Conservation (phyloP, 129 eudicot species). For the Smallanthus sonchifolius region DNA sequence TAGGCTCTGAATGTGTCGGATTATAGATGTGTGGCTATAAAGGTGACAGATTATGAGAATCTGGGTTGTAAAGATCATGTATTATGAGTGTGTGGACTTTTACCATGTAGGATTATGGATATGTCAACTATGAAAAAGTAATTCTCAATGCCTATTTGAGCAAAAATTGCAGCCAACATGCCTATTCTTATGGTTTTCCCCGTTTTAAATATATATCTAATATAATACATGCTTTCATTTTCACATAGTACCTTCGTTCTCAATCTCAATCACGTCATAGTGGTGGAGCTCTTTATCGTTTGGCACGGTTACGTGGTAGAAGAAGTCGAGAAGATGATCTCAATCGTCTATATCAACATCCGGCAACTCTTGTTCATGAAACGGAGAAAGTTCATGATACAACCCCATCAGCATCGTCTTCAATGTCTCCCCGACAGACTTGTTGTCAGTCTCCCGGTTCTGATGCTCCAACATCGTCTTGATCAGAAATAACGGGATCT, state of each 20-base stretch:
- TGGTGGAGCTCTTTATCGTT: conserved; percentile 18
- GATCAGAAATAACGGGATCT: conserved; percentile 52
- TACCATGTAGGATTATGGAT: too few species aligned
- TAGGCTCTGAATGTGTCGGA: too few species aligned
- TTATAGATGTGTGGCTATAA: too few species aligned
- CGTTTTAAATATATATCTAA: too few species aligned
- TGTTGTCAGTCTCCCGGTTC: background rate
- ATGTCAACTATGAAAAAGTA: too few species aligned
- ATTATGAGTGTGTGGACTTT: too few species aligned
- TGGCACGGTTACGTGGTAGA: conserved; percentile 47
- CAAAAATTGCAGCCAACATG: too few species aligned
- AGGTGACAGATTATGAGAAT: too few species aligned
- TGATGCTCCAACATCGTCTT: conserved; percentile 42
- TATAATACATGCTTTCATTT: too few species aligned
- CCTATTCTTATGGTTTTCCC: too few species aligned
- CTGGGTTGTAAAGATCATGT: too few species aligned
- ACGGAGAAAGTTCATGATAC: conserved; percentile 47
- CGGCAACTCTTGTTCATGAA: conserved; percentile 22
- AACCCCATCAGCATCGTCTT: conserved; percentile 37
- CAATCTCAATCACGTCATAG: conserved; percentile 24
- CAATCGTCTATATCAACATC: conserved; percentile 20
- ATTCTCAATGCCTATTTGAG: too few species aligned
- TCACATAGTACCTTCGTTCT: background rate
- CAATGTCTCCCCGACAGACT: conserved; percentile 27
- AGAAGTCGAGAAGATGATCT: conserved; percentile 53